Evolutionary conservation across 352 stramenopile genomes (phyloP).

Genomic region (Hyaloperonospora arabidopsidis): DNA sequence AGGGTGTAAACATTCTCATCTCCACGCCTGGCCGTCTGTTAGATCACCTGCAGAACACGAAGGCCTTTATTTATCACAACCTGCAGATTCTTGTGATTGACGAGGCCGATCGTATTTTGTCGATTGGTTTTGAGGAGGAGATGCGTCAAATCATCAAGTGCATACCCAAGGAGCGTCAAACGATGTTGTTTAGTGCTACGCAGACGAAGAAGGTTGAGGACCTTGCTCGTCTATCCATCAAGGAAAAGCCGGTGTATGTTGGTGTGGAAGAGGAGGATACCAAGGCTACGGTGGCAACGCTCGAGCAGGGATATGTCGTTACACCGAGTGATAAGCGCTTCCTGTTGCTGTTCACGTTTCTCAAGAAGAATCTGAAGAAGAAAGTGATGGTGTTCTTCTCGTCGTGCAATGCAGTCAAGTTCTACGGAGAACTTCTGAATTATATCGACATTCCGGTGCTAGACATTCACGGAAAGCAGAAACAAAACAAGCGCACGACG

Average conservation of each 20-base stretch:
- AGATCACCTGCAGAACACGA: conserved; percentile 97
- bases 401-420: conserved; percentile 95
- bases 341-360: conserved; percentile 97
- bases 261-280: conserved; percentile 89
- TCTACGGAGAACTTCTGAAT: conserved; percentile 98
- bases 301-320: conserved; percentile 98
- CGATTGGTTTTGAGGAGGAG: conserved; percentile 99
- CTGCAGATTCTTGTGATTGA: conserved; percentile 96
- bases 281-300: conserved; percentile 88
- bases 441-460: conserved; percentile 99
- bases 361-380: conserved; percentile 99
- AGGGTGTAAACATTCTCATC: conserved; percentile 97
- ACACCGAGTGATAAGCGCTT: conserved; percentile 97
- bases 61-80: conserved; percentile 96
- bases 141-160: conserved; percentile 98
- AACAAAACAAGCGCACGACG: conserved; percentile 98
- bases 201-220: conserved; percentile 98
- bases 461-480: conserved; percentile 99
- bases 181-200: conserved; percentile 98
- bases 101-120: conserved; percentile 97
- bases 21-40: conserved; percentile 95
- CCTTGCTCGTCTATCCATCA: conserved; percentile 88
- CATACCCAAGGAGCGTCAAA: conserved; percentile 96
- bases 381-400: conserved; percentile 97
- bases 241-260: conserved; percentile 95